Evolutionary conservation across 371 early-diverging fungal genomes (phyloP), one percentile per base, ranked within the genome.

Genomic region (Nematocida ironsii): DNA sequence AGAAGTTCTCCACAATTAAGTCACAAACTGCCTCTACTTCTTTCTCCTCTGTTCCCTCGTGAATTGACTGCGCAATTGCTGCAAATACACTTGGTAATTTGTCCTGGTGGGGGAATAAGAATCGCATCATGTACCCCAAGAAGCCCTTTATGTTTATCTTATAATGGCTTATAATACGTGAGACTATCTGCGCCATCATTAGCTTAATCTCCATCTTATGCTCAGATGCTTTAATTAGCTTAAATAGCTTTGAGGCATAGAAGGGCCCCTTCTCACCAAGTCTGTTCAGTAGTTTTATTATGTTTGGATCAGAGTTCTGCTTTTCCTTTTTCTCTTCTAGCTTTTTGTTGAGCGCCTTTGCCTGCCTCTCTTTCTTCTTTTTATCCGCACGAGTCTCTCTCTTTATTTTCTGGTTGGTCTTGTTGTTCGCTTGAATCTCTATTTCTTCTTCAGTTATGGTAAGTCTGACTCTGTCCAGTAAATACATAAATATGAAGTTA

Each of bases 131-230:
- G 72, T 72, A 84, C 54, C 58, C 70, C 62, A 83, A 73, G 20
- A 83, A 58, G 16, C 83, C 85, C 70, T 85, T 85, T 33, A 83
- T 76, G 52, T 62, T 80, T 40, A 58, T 60, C 47, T 80, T 81
- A 42, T 81, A 66, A 3, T 61, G 70, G 40, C 71, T 61, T 3
- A 83, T 80, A 67, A 86, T 84, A 25, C 61, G 62, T 20, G 84
- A 72, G 16, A 83, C 83, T 18, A 86, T 45, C 44, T 71, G 76
- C 25, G 68, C 72, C 61, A 86, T 72, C 11, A 68, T 67, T 9
- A 83, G 66, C 47, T 76, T 83, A 27, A 82, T 27, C 0, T 81
- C 72, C 27, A 60, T 64, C 20, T 57, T 58, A 23, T 69, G n/a
- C 18, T 70, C 54, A 5, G 80, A 67, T 13, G 7, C 58, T 40